Base-by-base conservation (phyloP, 75 land plant species). In the Picea glauca region DNA sequence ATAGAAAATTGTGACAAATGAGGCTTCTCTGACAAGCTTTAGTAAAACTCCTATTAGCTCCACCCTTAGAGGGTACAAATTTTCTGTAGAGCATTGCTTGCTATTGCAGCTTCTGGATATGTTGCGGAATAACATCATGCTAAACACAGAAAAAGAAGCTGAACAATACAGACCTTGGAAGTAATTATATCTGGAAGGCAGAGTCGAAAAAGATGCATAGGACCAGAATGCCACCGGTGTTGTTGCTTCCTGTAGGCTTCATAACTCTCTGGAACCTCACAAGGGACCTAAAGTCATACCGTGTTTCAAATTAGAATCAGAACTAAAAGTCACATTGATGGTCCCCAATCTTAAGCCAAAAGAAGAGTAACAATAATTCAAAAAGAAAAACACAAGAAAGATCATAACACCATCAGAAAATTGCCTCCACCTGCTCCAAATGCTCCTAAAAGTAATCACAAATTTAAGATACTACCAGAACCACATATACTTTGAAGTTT, bases 191-290 rank as follows among this genome's bases (percentile, higher is more conserved):
- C 89, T 30, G 90, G 88, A 76, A 93, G 81, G 79, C 92, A 89
- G 26, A 95, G 57, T n/a, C 96, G 89, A 76, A 93, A 89, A 40
- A 93, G 89, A 58, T 93, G 93, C 98, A 95, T 93, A 33, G 96
- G 98, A 58, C 98, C 98, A 14, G 98, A 94, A 86, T 94, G 96
- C 96, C 96, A 94, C 9, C 98, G 84, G 75, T 94, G 95, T 64
- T 94, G 98, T 81, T 94, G 98, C 79, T 93, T 94, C 80, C 88
- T 75, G 80, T 92, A 94, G 33, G 98, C 95, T 79, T 94, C 95
- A 78, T 87, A 94, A 11, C 88, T 86, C 77, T 93, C 95, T 58
- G 95, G 95, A 60, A 94, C 80, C 84, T 94, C 95, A 81, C 95
- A 94, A n/a, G 89, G 80, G 26, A 82, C 86, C 91, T 89, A 77